Evolutionary conservation across 306 rosid species (phyloP), one percentile per base, ranked within the genome.

Genomic region (Quercus rubra): DNA sequence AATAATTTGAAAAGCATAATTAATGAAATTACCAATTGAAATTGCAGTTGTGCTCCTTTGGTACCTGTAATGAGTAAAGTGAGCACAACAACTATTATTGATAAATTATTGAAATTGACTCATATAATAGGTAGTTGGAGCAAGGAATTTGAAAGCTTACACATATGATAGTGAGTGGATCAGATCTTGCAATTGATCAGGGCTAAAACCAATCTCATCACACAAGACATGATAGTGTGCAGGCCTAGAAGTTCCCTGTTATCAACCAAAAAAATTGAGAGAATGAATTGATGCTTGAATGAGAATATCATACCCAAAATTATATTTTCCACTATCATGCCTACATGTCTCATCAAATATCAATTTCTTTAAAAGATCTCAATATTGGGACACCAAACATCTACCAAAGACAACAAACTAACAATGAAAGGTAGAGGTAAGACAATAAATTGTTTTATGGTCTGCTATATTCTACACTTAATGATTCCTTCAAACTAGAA

Each of bases 181-280:
- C 23, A 92, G 81, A 75, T 91, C 85, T 85, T 95, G 98, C 83
- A 95, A 77, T 74, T 55, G 94, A 73, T 95, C 99, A 3, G 88
- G 87, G 1, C 97, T 87, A 86, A 95, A 91, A 74, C 97, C 99
- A 55, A 92, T 95, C 89, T 95, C 97, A 76, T 95, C 99, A 27
- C 91, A 77, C 83, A 91, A 79, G 74, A 92, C 97, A 56, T 92
- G 97, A 81, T 90, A 92, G 82, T 91, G 97, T 12, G 89, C 92
- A 1, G 97, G 98, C 86, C 91, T 89, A 20, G 98, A 88, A 55
- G 97, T 95, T 82, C 98, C 99, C 98, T 95, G 63, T 80, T 58
- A 78, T 67, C 9, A 81, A 63, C 7, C 25, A 25, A 30, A 33
- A 77, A 58, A 43, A 76, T 5, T 33, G 38, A 54, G 62, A 49